A percentile compares a stretch with the other conserved stretches of the same genome.
phyloP scores from a whole-genome alignment of 2,329 filamentous ascomycete species.

The Phialophora verrucosa region DNA sequence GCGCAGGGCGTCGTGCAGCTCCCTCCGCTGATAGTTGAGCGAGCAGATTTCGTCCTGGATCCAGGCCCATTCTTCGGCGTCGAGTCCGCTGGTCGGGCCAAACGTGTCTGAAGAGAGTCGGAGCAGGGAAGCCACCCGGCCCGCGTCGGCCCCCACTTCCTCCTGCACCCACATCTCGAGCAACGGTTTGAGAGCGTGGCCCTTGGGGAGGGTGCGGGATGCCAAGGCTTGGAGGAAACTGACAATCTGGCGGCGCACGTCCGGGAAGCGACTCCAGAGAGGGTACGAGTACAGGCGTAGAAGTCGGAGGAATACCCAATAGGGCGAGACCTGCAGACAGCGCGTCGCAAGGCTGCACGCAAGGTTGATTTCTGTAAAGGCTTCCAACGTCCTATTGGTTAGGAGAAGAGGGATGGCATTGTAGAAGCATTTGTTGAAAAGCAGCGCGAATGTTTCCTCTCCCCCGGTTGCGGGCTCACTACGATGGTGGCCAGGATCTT shows the following conservation, averaged over 20 bases:
- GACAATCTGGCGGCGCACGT: conserved; percentile 20
- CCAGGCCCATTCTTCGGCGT: conserved; percentile 20
- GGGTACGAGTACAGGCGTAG: conserved; percentile 20
- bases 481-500: background rate
- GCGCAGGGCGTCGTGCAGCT: conserved; percentile 18
- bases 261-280: conserved; percentile 21
- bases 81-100: conserved; percentile 15
- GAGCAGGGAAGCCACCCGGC: conserved; percentile 13
- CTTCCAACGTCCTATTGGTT: conserved; percentile 15
- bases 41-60: conserved; percentile 27
- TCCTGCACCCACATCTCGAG: conserved; percentile 18
- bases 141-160: conserved; percentile 4
- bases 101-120: conserved; percentile 18
- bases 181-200: conserved; percentile 12
- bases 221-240: conserved; percentile 16
- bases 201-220: conserved; percentile 11
- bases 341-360: conserved; percentile 19
- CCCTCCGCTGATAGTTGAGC: conserved; percentile 15
- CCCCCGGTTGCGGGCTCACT: too few relatives aligned
- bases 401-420: conserved; percentile 18
- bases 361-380: conserved; percentile 17
- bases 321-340: conserved; percentile 19
- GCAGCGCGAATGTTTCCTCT: background rate
- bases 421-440: conserved; percentile 26
- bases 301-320: conserved; percentile 21